These are phyloP conservation scores for Alternaria sp. DNA, from an alignment of 2,329 filamentous ascomycete species.

Conservation along the genomic window DNA sequence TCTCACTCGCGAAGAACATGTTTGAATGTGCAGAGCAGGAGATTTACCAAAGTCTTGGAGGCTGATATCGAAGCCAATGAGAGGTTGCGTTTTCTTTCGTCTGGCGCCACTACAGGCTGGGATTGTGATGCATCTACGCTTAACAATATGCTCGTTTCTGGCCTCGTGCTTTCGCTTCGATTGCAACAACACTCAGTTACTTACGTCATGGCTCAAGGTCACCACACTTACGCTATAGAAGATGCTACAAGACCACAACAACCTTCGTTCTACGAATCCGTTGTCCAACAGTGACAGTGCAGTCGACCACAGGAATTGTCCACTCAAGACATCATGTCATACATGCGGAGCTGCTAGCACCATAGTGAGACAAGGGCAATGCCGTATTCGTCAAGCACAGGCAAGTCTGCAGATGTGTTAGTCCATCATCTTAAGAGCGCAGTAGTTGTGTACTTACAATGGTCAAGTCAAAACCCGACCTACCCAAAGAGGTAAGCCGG, in stretches of 20 bases:
- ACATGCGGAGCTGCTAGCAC: not conserved
- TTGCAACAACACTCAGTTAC: not conserved
- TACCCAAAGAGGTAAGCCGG: slow-evolving; percentile 26
- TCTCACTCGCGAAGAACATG: too few species aligned
- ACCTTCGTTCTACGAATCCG: not conserved
- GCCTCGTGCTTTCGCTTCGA: too few species aligned
- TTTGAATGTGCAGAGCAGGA: not conserved
- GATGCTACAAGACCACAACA: too few species aligned
- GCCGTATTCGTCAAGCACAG: not conserved
- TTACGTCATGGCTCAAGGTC: not conserved
- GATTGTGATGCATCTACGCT: too few species aligned
- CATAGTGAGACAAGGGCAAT: not conserved
- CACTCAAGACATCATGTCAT: not conserved
- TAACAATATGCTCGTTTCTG: too few species aligned
- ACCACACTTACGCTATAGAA: not conserved
- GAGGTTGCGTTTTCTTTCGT: too few species aligned
- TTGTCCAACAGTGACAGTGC: not conserved
- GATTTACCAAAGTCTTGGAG: not conserved
- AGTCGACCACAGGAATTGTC: not conserved
- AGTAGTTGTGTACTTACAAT: slow-evolving; percentile 22
- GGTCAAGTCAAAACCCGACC: slow-evolving; percentile 22
- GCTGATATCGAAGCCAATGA: not conserved
- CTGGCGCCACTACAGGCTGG: too few species aligned
- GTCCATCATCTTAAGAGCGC: not conserved
- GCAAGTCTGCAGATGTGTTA: not conserved